Percentiles rank a stretch among this genome's conserved stretches.
Evolutionary conservation across 805 yeast species (phyloP).

Genomic region (Schizosaccharomyces octosporus): DNA sequence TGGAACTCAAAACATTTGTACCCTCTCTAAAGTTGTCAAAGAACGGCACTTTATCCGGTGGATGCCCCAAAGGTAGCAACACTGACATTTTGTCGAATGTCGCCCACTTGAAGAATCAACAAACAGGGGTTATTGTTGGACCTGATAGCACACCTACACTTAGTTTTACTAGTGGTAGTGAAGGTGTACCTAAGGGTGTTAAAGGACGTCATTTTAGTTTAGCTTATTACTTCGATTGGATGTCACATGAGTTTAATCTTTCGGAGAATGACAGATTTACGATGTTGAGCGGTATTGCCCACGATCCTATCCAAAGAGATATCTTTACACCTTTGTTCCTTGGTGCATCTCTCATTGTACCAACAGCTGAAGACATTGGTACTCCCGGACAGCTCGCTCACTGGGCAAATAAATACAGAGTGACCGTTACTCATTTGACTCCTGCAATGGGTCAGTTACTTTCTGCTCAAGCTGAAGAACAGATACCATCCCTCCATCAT

Average conservation of each 20-base stretch:
- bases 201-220: constrained; percentile 90
- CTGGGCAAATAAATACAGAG: constrained; percentile 82
- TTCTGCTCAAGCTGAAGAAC: constrained; percentile 81
- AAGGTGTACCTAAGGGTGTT: constrained; percentile 96
- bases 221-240: constrained; percentile 97
- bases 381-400: constrained; percentile 94
- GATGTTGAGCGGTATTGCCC: constrained; percentile 96
- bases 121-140: constrained; percentile 80
- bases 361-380: constrained; percentile 92
- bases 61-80: constrained; percentile 10
- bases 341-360: constrained; percentile 82
- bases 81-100: constrained; percentile 29
- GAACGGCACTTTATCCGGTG: constrained; percentile 45
- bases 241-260: constrained; percentile 65
- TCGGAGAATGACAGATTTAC: constrained; percentile 70
- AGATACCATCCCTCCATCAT: constrained; percentile 67
- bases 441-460: constrained; percentile 98
- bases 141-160: constrained; percentile 95
- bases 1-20: constrained; percentile 46
- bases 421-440: constrained; percentile 89
- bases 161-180: constrained; percentile 91
- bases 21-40: constrained; percentile 57
- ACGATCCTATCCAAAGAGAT: constrained; percentile 97
- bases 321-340: constrained; percentile 92
- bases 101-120: constrained; percentile 23